Evolutionary conservation across 2,329 filamentous ascomycete species (phyloP).

Genomic region (Colletotrichum scovillei): DNA sequence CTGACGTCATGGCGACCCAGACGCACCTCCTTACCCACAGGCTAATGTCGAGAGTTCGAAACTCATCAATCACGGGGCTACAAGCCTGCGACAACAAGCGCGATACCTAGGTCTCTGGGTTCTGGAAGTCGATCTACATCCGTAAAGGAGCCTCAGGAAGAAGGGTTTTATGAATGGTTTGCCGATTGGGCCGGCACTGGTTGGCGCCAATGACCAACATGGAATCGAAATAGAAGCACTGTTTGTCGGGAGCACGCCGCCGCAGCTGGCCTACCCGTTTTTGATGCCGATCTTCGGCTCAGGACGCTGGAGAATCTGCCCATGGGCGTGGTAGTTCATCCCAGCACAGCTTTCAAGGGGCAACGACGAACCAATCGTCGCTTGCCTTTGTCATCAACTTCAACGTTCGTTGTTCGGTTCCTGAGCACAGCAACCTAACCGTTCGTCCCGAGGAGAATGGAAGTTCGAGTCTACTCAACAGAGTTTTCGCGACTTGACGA

Average conservation of each 20-base stretch:
- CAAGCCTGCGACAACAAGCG: neutral
- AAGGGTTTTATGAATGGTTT: neutral
- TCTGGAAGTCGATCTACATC: neutral
- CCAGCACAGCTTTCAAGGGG: neutral
- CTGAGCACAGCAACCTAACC: neutral
- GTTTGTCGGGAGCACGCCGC: slow-evolving; percentile 6
- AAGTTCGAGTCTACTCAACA: no score
- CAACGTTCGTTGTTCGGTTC: neutral
- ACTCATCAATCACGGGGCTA: slow-evolving; percentile 7
- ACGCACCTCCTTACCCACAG: slow-evolving; percentile 28
- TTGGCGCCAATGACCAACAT: neutral
- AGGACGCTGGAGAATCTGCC: slow-evolving; percentile 6
- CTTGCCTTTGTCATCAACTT: neutral
- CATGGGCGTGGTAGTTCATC: slow-evolving; percentile 19
- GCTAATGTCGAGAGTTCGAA: slow-evolving; percentile 24
- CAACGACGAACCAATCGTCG: slow-evolving; percentile 2
- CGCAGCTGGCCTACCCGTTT: slow-evolving; percentile 1
- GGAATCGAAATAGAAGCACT: slow-evolving; percentile 1
- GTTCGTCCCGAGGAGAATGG: slow-evolving; percentile 6
- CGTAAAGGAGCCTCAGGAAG: neutral
- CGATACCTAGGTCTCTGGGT: neutral
- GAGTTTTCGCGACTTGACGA: neutral
- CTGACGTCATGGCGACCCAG: slow-evolving; percentile 28
- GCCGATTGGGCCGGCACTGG: neutral
- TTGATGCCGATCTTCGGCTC: slow-evolving; percentile 12